Percentiles rank a stretch among this genome's conserved stretches.
phyloP scores from a whole-genome alignment of 1,284 basidiomycete genomes.

The Cutaneotrichosporon dermatis region DNA sequence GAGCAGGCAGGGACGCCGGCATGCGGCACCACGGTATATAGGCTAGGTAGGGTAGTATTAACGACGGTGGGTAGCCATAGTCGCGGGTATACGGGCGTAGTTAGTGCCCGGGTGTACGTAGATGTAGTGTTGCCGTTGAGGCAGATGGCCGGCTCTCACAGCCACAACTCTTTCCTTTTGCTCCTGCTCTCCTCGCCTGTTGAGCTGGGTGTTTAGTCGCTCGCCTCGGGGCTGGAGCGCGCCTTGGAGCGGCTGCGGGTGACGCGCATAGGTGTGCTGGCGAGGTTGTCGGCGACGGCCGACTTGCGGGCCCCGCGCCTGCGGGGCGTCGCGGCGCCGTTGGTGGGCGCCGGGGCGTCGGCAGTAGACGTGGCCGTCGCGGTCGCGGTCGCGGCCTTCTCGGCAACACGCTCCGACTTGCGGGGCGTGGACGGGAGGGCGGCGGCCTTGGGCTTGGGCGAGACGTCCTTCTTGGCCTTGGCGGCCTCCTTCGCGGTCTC shows the following conservation, averaged over 20 bases:
- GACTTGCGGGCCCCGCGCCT: conserved; percentile 9
- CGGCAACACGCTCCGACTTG: conserved; percentile 16
- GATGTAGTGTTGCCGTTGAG: conserved; percentile 13
- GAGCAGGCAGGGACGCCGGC: neutral
- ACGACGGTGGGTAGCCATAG: conserved; percentile 3
- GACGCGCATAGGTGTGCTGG: conserved; percentile 34
- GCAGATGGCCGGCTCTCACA: conserved; percentile 7
- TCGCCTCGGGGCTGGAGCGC: conserved; percentile 32
- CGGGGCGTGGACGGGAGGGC: conserved; percentile 20
- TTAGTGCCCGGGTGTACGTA: too few species aligned
- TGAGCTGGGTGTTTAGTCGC: conserved; percentile 3
- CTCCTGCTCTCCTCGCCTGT: neutral
- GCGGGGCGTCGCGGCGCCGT: conserved; percentile 14
- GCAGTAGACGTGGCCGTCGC: neutral
- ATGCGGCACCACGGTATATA: neutral
- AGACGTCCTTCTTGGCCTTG: too few species aligned
- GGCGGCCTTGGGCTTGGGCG: conserved; percentile 3
- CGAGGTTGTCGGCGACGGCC: conserved; percentile 2
- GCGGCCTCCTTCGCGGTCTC: conserved; percentile 7
- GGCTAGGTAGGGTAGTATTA: neutral
- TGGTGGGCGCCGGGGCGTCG: conserved; percentile 22
- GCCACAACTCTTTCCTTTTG: neutral
- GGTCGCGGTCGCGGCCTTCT: neutral
- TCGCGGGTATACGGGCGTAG: conserved; percentile 8
- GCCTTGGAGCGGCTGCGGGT: conserved; percentile 46